phyloP scores from a whole-genome alignment of 129 eudicot genomes.

The Apium graveolens region DNA sequence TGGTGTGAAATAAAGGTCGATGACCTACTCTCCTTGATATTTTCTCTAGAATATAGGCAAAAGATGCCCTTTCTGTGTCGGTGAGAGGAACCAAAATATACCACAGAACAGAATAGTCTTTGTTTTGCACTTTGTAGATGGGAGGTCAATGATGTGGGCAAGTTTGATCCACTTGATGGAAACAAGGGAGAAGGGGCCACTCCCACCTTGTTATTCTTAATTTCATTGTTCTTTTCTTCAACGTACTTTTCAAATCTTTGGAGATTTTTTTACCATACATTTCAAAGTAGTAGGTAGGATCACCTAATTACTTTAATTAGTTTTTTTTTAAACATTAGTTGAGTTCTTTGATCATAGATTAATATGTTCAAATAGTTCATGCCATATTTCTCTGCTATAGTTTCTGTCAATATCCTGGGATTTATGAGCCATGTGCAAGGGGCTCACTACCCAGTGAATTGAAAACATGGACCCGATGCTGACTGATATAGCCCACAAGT shows the following conservation, averaged over 20 bases:
- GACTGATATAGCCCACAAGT: background rate
- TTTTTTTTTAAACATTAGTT: background rate
- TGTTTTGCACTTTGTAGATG: constrained; percentile 1
- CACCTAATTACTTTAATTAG: background rate
- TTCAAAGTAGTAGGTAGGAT: background rate
- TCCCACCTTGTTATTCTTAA: background rate
- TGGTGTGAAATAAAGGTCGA: background rate
- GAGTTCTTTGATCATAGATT: background rate
- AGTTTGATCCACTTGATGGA: constrained; percentile 1
- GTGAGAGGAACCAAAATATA: background rate
- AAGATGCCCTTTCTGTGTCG: background rate
- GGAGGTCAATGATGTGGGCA: constrained; percentile 7
- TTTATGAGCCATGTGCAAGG: constrained; percentile 5
- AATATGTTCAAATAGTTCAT: background rate
- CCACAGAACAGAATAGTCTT: background rate
- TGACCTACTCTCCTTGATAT: background rate
- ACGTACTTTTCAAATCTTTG: background rate
- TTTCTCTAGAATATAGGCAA: background rate
- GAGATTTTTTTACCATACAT: background rate
- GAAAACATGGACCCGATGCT: background rate
- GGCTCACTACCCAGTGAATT: background rate
- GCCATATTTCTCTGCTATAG: background rate
- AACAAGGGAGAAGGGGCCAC: constrained; percentile 4
- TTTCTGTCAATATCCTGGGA: background rate
- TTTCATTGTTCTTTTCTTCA: background rate